Evolutionary conservation across 495 filamentous ascomycete genomes (phyloP), one percentile per base, ranked within the genome.

Genomic region (Aspergillus carlsbadensis): DNA sequence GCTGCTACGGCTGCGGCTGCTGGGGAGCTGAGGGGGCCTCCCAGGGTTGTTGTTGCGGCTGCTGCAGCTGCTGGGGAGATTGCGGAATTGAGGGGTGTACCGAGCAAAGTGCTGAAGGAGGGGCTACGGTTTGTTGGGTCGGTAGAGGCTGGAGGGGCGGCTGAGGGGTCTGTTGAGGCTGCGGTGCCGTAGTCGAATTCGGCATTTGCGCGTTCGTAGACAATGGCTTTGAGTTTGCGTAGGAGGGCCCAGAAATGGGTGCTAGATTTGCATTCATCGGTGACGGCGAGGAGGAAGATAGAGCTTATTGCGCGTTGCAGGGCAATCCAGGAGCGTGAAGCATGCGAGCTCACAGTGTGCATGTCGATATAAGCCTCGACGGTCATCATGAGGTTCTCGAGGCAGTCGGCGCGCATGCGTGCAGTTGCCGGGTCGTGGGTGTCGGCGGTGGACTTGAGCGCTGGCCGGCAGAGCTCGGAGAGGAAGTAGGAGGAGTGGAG

Each of bases 391-490:
- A 80, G 57, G 39, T 71, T 73, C 14, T 52, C 39, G 7, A 80
- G 59, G 43, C 76, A 78, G 24, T 77, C 74, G 21, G 66, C 64
- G 6, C 78, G 75, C 64, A 85, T 74, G 10, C 68, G 67, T 14
- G 72, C 66, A 5, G 68, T 70, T 8, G 68, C 56, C 15, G 78
- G 69, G 24, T 76, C 68, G 26, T 65, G 62, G 10, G 67, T 24
- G 40, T 73, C 67, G 43, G 53, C 57, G 22, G 61, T 39, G 10
- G 66, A 55, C 50, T 80, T 82, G 58, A 86, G 75, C 42, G 82
- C 76, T 48, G 81, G 81, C 36, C 82, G 78, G 64, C 79, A 84
- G 52, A 86, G 78, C 63, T 84, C 82, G 11, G 83, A 84, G 11
- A 76, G 71, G 51, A 83, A 77, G 64, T 84, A 86, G 3, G 81